Conservation (phyloP, 495 filamentous ascomycete species). For the Penicillium turbatum region DNA sequence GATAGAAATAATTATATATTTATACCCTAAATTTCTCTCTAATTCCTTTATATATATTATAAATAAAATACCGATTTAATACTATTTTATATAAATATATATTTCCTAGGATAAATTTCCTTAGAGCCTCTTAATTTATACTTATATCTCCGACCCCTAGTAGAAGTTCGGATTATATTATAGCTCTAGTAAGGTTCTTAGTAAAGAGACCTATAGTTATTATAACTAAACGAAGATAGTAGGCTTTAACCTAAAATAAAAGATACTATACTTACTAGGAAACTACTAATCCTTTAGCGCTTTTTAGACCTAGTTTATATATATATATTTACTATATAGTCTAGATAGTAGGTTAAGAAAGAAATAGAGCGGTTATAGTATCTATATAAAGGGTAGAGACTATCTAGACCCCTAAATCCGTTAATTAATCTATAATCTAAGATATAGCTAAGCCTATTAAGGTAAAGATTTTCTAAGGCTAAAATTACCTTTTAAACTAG, state of each 20-base stretch:
- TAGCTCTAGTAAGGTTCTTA: constrained; percentile 6
- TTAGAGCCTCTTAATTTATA: not conserved
- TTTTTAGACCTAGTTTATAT: constrained; percentile 8
- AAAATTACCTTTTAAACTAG: constrained; percentile 9
- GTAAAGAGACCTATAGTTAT: constrained; percentile 11
- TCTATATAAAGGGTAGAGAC: constrained; percentile 14
- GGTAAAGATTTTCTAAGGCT: constrained; percentile 14
- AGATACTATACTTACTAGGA: constrained; percentile 14
- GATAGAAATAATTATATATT: no score
- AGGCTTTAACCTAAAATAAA: constrained; percentile 11
- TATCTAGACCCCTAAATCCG: constrained; percentile 7
- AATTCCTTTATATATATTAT: no score
- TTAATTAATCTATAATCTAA: constrained; percentile 14
- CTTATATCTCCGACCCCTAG: constrained; percentile 5
- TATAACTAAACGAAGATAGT: constrained; percentile 11
- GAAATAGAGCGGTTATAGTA: constrained; percentile 14
- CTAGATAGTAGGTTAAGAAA: constrained; percentile 8
- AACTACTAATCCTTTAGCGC: constrained; percentile 19
- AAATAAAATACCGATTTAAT: no score
- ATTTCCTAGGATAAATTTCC: not conserved
- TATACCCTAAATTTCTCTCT: not conserved
- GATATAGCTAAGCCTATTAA: constrained; percentile 10
- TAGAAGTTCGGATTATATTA: constrained; percentile 1
- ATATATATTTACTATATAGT: constrained; percentile 17
- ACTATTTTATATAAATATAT: no score